phyloP scores from a whole-genome alignment of 129 eudicot species.

The Deinandra increscens region DNA sequence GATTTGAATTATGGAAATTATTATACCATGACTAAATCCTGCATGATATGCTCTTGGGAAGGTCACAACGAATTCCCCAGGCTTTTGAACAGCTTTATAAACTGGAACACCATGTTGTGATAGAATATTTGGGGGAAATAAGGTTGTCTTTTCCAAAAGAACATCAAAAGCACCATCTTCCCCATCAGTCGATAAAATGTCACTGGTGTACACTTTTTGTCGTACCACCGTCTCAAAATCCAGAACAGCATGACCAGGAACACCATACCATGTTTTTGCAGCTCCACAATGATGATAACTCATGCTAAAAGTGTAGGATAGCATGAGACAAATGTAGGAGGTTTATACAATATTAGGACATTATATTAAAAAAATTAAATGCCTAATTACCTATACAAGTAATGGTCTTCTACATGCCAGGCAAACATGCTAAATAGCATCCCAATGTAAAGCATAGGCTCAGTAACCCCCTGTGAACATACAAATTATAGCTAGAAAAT shows the following conservation, averaged over 20 bases:
- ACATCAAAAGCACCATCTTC: conserved; percentile 99
- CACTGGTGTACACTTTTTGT: conserved; percentile 71
- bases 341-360: background rate
- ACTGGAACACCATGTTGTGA: conserved; percentile 78
- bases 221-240: conserved; percentile 83
- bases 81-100: conserved; percentile 91
- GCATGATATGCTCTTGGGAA: conserved; percentile 98
- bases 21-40: conserved; percentile 97
- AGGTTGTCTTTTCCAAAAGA: conserved; percentile 90
- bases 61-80: conserved; percentile 86
- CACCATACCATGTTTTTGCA: conserved; percentile 98
- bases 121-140: conserved; percentile 87
- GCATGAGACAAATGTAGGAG: background rate
- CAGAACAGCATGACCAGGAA: conserved; percentile 91
- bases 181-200: conserved; percentile 67
- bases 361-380: background rate
- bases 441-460: conserved; percentile 98
- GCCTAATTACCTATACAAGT: conserved; percentile 67
- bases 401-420: conserved; percentile 99
- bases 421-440: conserved; percentile 99
- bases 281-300: conserved; percentile 99
- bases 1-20: background rate
- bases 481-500: conserved; percentile 22
- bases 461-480: conserved; percentile 78
- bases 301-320: conserved; percentile 51